Evolutionary conservation across 2,329 filamentous ascomycete species (phyloP).

Genomic region (Pezicula radicicola): DNA sequence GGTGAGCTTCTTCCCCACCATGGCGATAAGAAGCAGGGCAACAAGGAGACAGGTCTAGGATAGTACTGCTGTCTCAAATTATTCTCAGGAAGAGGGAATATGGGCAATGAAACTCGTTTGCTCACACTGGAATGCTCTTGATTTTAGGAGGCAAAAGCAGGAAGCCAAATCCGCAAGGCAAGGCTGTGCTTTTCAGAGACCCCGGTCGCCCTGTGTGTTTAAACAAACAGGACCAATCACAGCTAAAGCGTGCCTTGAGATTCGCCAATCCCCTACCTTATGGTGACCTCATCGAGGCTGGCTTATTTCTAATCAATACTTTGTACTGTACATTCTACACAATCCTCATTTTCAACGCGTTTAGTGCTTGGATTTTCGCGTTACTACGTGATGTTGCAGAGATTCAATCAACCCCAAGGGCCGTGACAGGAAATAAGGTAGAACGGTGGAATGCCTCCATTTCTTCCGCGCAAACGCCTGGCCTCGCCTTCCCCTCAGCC

Average conservation of each 20-base stretch:
- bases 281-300: slow-evolving; percentile 10
- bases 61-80: no score
- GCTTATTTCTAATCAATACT: no score
- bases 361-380: not conserved
- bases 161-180: no score
- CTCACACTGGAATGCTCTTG: no score
- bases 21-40: not conserved
- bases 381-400: not conserved
- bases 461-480: slow-evolving; percentile 64
- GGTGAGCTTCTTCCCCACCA: not conserved
- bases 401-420: not conserved
- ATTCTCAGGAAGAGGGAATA: not conserved
- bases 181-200: no score
- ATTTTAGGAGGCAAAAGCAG: no score
- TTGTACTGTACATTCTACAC: no score
- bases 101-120: no score
- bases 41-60: not conserved
- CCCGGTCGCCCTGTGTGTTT: no score
- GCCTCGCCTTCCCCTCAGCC: slow-evolving; percentile 42
- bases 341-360: not conserved
- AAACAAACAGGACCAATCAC: no score
- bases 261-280: slow-evolving; percentile 4
- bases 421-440: slow-evolving; percentile 3
- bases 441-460: slow-evolving; percentile 56
- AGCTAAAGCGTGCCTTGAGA: slow-evolving; percentile 6